Conservation (phyloP, 2,329 filamentous ascomycete species). For the Xylariaceae sp. region DNA sequence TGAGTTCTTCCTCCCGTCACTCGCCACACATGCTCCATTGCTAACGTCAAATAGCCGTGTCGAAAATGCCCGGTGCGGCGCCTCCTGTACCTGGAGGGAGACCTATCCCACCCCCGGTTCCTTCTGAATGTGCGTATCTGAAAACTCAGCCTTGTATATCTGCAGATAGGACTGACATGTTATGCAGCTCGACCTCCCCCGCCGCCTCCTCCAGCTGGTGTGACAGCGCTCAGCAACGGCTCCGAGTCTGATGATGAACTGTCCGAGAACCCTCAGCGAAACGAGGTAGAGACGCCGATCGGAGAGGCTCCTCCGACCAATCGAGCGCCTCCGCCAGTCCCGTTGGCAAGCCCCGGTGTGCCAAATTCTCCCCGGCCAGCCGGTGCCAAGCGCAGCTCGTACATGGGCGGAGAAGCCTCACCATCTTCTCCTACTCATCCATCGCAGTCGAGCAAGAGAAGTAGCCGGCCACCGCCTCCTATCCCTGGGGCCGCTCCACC, state of each 20-base stretch:
- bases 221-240: constrained; percentile 63
- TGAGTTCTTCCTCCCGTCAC: no score
- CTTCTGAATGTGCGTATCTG: constrained; percentile 53
- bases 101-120: constrained; percentile 50
- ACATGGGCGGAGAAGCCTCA: constrained; percentile 28
- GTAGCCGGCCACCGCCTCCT: constrained; percentile 51
- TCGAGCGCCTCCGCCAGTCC: constrained; percentile 36
- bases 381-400: constrained; percentile 25
- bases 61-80: constrained; percentile 23
- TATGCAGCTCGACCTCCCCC: constrained; percentile 55
- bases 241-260: constrained; percentile 88
- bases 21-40: constrained; percentile 6
- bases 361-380: constrained; percentile 35
- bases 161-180: constrained; percentile 18
- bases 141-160: background rate
- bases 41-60: constrained; percentile 22
- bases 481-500: constrained; percentile 49
- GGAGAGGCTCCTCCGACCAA: constrained; percentile 29
- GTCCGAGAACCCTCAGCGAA: constrained; percentile 45
- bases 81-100: constrained; percentile 43
- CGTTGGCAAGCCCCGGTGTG: constrained; percentile 36
- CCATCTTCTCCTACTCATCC: constrained; percentile 32
- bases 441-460: constrained; percentile 42
- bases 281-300: constrained; percentile 30
- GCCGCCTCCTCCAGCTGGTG: constrained; percentile 41